Base-by-base conservation (phyloP, 1,139 yeast species). In the Taphrina wiesneri region DNA sequence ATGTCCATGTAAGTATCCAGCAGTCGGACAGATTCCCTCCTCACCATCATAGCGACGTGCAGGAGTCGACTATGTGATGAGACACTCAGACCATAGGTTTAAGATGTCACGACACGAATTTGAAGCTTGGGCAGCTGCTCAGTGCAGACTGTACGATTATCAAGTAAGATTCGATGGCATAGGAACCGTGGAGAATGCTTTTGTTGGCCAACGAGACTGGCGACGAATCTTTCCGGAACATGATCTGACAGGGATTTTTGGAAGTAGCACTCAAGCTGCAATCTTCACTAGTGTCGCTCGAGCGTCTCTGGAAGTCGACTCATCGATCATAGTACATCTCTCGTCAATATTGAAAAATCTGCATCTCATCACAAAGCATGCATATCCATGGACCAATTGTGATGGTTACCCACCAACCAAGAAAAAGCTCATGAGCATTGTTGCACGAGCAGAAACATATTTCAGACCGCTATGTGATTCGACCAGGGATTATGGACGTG, bases 11-110 rank as follows among this genome's bases (percentile, higher is more conserved):
- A 26, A 49, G 17, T 49, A 26, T n/a, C 9, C 15, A 46, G 25
- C 5, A 9, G 6, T 6, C 23, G 26, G 54, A 26, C 11, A n/a
- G 25, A 19, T 7, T 45, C 3, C 9, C 47, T n/a, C 25, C 11
- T 45, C 7, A 45, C 15, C 15, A 17, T 21, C 52, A 19, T 56
- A 45, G 45, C 36, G 13, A 11, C 46, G 64, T 13, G 47, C 34
- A 28, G 56, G 57, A 15, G 28, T 52, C 26, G 46, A 32, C 19
- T 57, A 57, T 21, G 34, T 21, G 26, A 57, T 64, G 57, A 52
- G 67, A n/a, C 67, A 64, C 32, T 34, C 32, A 43, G 67, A 64
- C 21, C 67, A 64, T 28, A 39, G 57, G n/a, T 64, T 64, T 46
- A 64, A 64, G 34, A 26, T 56, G 54, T 39, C 63, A n/a, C 59